Conservation (phyloP, 1,284 basidiomycete genomes). For the Fomes fomentarius region DNA sequence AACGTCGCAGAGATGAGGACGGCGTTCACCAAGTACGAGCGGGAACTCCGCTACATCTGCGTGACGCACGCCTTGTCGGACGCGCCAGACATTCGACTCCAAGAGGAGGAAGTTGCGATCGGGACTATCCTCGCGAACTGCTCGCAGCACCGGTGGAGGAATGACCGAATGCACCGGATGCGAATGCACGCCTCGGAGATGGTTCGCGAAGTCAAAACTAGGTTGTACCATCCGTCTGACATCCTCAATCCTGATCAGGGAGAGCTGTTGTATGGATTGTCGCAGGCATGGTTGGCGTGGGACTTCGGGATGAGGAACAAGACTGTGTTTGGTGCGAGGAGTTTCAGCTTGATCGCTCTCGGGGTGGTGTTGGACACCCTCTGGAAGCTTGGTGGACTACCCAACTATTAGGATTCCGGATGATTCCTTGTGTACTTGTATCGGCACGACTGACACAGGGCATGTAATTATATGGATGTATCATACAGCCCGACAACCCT, state of each 20-base stretch:
- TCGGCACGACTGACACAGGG: too few relatives aligned
- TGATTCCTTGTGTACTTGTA: too few relatives aligned
- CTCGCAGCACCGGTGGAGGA: conserved; percentile 59
- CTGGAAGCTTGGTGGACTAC: conserved; percentile 41
- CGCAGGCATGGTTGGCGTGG: conserved; percentile 68
- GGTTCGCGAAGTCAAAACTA: conserved; percentile 52
- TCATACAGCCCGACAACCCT: conserved; percentile 17
- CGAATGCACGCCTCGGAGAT: conserved; percentile 56
- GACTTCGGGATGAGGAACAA: conserved; percentile 48
- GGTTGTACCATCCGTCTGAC: conserved; percentile 43
- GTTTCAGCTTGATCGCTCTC: conserved; percentile 70
- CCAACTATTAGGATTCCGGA: neutral
- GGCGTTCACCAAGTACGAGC: conserved; percentile 56
- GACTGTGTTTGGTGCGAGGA: conserved; percentile 59
- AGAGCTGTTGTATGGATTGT: conserved; percentile 47
- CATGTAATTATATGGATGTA: too few relatives aligned
- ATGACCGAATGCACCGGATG: conserved; percentile 66
- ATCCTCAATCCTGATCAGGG: conserved; percentile 29
- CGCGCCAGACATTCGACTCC: conserved; percentile 53
- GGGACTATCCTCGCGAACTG: conserved; percentile 71
- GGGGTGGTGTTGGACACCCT: conserved; percentile 61
- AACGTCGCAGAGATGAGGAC: conserved; percentile 36
- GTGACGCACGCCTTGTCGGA: conserved; percentile 69
- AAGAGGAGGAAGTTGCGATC: conserved; percentile 74
- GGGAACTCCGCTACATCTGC: conserved; percentile 71